Evolutionary conservation across 75 land plant genomes (phyloP).

Genomic region (Cupressus sempervirens): DNA sequence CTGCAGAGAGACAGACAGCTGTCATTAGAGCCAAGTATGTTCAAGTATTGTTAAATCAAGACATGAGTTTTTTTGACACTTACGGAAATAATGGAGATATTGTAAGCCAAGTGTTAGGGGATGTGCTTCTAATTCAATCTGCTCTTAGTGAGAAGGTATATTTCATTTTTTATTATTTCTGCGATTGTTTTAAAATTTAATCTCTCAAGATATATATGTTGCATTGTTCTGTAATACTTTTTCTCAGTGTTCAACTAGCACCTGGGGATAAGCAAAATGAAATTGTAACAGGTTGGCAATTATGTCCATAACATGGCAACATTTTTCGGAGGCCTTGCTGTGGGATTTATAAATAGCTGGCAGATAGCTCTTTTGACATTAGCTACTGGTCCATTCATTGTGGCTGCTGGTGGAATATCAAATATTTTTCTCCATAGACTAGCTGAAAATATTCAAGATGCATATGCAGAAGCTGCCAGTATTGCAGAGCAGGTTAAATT

Average conservation of each 20-base stretch:
- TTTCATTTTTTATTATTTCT: background rate
- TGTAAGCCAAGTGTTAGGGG: slow-evolving; percentile 52
- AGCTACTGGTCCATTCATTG: slow-evolving; percentile 94
- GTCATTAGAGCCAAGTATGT: slow-evolving; percentile 43
- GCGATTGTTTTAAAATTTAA: background rate
- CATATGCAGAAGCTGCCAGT: slow-evolving; percentile 98
- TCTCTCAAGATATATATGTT: background rate
- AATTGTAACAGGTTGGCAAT: slow-evolving; percentile 80
- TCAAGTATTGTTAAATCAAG: slow-evolving; percentile 38
- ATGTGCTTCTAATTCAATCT: slow-evolving; percentile 41
- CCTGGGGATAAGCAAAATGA: background rate
- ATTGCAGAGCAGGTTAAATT: slow-evolving; percentile 95
- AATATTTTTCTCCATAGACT: slow-evolving; percentile 96
- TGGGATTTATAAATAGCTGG: slow-evolving; percentile 96
- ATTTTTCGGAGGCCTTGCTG: slow-evolving; percentile 84
- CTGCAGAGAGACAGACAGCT: slow-evolving; percentile 47
- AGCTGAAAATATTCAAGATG: slow-evolving; percentile 99
- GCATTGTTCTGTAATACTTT: background rate
- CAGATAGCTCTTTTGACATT: slow-evolving; percentile 89
- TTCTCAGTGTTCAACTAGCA: background rate
- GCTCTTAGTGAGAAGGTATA: slow-evolving; percentile 48
- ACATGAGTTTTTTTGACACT: slow-evolving; percentile 43
- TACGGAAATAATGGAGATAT: slow-evolving; percentile 42
- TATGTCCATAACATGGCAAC: slow-evolving; percentile 99
- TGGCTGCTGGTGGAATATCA: slow-evolving; percentile 97